Conservation (phyloP, 2,329 filamentous ascomycete species). For the Sporothrix dimorphospora region DNA sequence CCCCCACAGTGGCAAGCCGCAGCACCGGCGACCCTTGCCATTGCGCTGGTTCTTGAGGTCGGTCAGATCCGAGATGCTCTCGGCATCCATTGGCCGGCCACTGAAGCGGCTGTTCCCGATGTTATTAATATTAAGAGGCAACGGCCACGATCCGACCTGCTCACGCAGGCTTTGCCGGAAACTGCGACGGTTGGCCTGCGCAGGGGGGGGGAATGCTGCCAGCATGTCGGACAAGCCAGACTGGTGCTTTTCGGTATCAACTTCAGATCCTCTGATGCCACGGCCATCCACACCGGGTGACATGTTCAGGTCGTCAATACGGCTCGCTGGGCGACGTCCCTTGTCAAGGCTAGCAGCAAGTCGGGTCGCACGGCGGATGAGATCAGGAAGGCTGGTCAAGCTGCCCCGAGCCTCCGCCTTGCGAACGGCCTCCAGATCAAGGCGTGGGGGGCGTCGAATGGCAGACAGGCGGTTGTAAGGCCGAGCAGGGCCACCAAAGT, state of each 20-base stretch:
- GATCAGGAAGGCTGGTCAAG: conserved; percentile 85
- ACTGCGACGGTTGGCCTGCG: conserved; percentile 48
- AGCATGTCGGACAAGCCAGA: conserved; percentile 67
- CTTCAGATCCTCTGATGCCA: conserved; percentile 3
- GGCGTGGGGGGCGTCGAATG: conserved; percentile 67
- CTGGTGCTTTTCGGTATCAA: conserved; percentile 50
- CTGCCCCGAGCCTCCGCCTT: conserved; percentile 84
- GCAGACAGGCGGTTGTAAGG: conserved; percentile 56
- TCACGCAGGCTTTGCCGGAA: conserved; percentile 53
- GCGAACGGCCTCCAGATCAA: conserved; percentile 81
- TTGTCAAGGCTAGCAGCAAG: conserved; percentile 86
- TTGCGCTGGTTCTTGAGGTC: conserved; percentile 39
- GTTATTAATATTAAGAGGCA: conserved; percentile 42
- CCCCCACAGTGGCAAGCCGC: conserved; percentile 79
- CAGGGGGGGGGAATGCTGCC: conserved; percentile 66
- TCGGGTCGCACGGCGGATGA: conserved; percentile 85
- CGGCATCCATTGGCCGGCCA: conserved; percentile 30
- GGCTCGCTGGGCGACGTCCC: conserved; percentile 67
- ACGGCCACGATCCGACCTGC: conserved; percentile 56
- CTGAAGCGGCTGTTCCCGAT: conserved; percentile 29
- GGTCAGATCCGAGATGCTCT: conserved; percentile 26
- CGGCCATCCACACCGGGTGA: conserved; percentile 47
- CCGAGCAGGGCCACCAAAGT: conserved; percentile 9
- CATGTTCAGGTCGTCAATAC: conserved; percentile 57
- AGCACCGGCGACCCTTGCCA: conserved; percentile 64